Conservation (phyloP, 805 yeast genomes). For the Hanseniaspora valbyensis region DNA sequence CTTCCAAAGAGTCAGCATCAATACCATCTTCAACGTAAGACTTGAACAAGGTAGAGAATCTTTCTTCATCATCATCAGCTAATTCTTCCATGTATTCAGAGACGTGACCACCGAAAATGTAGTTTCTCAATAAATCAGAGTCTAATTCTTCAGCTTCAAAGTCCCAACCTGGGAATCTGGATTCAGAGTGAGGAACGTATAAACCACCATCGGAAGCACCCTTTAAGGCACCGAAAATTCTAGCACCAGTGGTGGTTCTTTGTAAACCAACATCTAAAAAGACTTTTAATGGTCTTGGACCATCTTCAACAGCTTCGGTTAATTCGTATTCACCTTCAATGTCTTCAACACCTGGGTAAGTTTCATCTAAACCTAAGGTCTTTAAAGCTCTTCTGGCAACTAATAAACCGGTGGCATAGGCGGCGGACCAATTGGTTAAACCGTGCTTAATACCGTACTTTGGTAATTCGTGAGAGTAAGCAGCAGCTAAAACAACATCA, state of each 20-base stretch:
- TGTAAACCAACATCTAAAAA: constrained; percentile 98
- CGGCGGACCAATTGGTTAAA: constrained; percentile 99
- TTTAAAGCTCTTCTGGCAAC: constrained; percentile 98
- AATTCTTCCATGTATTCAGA: constrained; percentile 99
- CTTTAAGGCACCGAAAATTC: constrained; percentile 97
- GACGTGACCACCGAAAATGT: constrained; percentile 99
- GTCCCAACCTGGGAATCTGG: constrained; percentile 99
- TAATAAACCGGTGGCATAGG: constrained; percentile 96
- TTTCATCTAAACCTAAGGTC: constrained; percentile 96
- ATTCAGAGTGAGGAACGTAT: constrained; percentile 97
- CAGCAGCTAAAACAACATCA: constrained; percentile 91
- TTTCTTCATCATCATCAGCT: constrained; percentile 99
- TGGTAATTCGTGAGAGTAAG: constrained; percentile 98
- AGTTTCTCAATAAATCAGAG: constrained; percentile 92
- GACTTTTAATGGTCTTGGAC: constrained; percentile 99
- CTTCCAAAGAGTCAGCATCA: constrained; percentile 95
- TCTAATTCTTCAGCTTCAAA: constrained; percentile 97
- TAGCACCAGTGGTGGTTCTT: constrained; percentile 99
- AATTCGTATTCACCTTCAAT: constrained; percentile 98
- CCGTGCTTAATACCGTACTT: constrained; percentile 95
- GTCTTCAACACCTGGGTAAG: constrained; percentile 97
- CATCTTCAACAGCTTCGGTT: constrained; percentile 98
- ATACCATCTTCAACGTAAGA: constrained; percentile 93
- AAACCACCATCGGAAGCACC: constrained; percentile 99
- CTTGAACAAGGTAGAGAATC: constrained; percentile 92